phyloP scores from a whole-genome alignment of 176 grass and related monocot genomes.

The Ensete ventricosum region DNA sequence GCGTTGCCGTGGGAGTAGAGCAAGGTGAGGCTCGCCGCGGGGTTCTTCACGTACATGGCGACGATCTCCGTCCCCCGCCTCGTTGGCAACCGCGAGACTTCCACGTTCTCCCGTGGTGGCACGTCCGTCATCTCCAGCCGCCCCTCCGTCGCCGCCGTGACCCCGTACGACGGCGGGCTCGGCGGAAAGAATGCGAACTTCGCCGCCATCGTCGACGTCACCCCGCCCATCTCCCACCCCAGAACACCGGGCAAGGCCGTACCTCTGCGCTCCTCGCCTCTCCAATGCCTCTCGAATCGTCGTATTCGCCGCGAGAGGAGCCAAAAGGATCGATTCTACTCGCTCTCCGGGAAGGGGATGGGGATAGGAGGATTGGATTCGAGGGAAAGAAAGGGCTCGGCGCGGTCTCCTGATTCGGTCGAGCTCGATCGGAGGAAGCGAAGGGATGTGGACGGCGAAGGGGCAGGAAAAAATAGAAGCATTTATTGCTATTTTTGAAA shows the following conservation, averaged over 20 bases:
- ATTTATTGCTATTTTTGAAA: slow-evolving; percentile 6
- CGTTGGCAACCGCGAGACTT: slow-evolving; percentile 60
- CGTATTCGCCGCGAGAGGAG: neutral
- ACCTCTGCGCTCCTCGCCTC: neutral
- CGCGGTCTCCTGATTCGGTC: neutral
- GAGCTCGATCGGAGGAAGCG: neutral
- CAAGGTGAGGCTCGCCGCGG: slow-evolving; percentile 65
- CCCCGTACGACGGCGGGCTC: slow-evolving; percentile 56
- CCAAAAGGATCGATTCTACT: neutral
- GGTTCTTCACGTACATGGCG: slow-evolving; percentile 69
- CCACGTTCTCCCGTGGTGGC: slow-evolving; percentile 40
- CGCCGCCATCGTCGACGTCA: slow-evolving; percentile 68
- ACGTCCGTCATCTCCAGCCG: slow-evolving; percentile 25
- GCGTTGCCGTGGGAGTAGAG: slow-evolving; percentile 99
- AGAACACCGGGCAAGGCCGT: neutral
- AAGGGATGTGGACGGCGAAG: neutral
- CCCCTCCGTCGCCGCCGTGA: slow-evolving; percentile 8
- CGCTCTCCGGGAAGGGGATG: neutral
- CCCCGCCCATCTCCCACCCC: slow-evolving; percentile 40
- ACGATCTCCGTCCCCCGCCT: slow-evolving; percentile 67
- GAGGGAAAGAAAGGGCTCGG: neutral
- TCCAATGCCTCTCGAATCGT: neutral
- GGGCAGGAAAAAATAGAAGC: neutral
- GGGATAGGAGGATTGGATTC: neutral
- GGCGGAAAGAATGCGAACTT: slow-evolving; percentile 87